Percentiles rank a stretch among this genome's conserved stretches.
Conservation (phyloP, 2,329 filamentous ascomycete species). For the Clonostachys rosea region DNA sequence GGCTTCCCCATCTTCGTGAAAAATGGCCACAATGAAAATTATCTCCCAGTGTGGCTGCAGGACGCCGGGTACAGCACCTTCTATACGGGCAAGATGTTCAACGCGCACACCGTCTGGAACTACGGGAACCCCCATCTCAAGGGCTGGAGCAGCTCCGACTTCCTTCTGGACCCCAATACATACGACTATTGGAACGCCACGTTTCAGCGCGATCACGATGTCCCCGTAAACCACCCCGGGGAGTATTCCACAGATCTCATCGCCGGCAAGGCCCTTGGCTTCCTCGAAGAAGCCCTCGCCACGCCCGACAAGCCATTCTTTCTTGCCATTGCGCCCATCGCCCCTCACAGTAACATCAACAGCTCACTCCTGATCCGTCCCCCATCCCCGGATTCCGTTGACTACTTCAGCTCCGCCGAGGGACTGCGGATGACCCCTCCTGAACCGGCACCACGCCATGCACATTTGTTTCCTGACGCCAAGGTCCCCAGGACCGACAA, state of each 20-base stretch:
- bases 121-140: constrained; percentile 45
- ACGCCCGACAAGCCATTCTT: constrained; percentile 50
- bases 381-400: constrained; percentile 10
- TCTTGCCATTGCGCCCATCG: constrained; percentile 45
- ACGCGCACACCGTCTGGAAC: constrained; percentile 39
- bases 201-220: constrained; percentile 54
- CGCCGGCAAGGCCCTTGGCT: constrained; percentile 41
- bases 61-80: constrained; percentile 44
- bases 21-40: constrained; percentile 42
- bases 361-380: constrained; percentile 43
- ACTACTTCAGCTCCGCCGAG: constrained; percentile 20
- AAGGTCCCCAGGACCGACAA: constrained; percentile 58
- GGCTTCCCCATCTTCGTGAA: constrained; percentile 43
- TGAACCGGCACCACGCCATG: constrained; percentile 45
- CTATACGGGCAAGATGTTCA: constrained; percentile 50
- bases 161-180: constrained; percentile 62
- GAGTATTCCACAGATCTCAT: constrained; percentile 49
- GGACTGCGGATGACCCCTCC: constrained; percentile 21
- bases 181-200: constrained; percentile 64
- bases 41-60: constrained; percentile 46
- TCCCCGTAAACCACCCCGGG: constrained; percentile 45
- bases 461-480: constrained; percentile 52
- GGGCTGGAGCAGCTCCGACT: constrained; percentile 51
- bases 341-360: constrained; percentile 20
- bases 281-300: constrained; percentile 48